Evolutionary conservation across 2,329 filamentous ascomycete genomes (phyloP).

Genomic region (Hymenoscyphus linearis): DNA sequence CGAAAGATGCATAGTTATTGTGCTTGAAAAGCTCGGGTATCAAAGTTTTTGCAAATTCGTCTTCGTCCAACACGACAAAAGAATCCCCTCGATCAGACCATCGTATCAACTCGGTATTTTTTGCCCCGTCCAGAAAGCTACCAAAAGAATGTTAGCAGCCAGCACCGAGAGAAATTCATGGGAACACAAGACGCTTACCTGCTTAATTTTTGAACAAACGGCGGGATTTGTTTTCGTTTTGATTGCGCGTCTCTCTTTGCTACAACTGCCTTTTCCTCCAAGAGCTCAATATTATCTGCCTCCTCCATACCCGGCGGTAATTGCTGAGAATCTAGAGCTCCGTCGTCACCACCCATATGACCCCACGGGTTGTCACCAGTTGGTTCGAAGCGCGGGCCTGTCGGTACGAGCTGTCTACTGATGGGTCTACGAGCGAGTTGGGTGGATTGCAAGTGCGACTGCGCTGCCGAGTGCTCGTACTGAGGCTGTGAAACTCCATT

Average conservation of each 20-base stretch:
- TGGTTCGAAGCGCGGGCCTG: slow-evolving; percentile 28
- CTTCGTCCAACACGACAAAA: slow-evolving; percentile 94
- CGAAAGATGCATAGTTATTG: slow-evolving; percentile 74
- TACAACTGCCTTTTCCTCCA: slow-evolving; percentile 73
- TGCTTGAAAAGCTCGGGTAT: slow-evolving; percentile 75
- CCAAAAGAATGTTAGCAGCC: slow-evolving; percentile 23
- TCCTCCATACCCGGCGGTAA: slow-evolving; percentile 42
- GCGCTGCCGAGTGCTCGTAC: slow-evolving; percentile 23
- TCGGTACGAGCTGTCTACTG: slow-evolving; percentile 29
- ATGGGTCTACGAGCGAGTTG: slow-evolving; percentile 32
- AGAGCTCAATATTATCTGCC: slow-evolving; percentile 68
- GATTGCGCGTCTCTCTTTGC: slow-evolving; percentile 84
- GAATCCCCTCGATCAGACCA: slow-evolving; percentile 97
- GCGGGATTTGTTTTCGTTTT: slow-evolving; percentile 92
- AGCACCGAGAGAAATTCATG: slow-evolving; percentile 10
- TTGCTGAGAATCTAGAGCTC: slow-evolving; percentile 26
- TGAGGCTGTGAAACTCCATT: slow-evolving; percentile 21
- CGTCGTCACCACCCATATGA: slow-evolving; percentile 36
- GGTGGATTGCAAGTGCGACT: slow-evolving; percentile 16
- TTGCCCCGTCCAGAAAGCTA: slow-evolving; percentile 89
- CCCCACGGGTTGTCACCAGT: slow-evolving; percentile 35
- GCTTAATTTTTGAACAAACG: slow-evolving; percentile 96
- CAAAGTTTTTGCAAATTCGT: slow-evolving; percentile 72
- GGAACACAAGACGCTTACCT: slow-evolving; percentile 55
- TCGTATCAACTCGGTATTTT: slow-evolving; percentile 89